These are phyloP conservation scores for Anastatica hierochuntica DNA, from an alignment of 345 rosid genomes.

Conservation along the genomic window DNA sequence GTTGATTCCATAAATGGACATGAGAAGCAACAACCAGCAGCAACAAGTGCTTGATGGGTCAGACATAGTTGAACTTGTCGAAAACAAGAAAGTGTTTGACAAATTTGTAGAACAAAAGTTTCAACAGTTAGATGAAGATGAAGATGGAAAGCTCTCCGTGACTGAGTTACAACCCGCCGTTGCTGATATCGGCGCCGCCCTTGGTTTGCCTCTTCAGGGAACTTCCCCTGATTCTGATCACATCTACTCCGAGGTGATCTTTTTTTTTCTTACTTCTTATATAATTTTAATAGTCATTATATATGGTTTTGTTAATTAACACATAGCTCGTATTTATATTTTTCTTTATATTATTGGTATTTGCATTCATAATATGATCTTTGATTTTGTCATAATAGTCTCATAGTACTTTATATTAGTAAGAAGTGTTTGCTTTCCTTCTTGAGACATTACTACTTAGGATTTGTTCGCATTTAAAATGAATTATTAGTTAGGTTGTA, in stretches of 20 bases:
- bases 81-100: slow-evolving; percentile 62
- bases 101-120: slow-evolving; percentile 80
- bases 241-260: slow-evolving; percentile 87
- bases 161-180: slow-evolving; percentile 87
- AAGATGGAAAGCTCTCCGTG: slow-evolving; percentile 75
- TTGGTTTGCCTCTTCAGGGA: slow-evolving; percentile 82
- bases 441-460: no score
- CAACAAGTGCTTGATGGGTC: slow-evolving; percentile 68
- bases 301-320: neutral
- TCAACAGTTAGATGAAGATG: slow-evolving; percentile 59
- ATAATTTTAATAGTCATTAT: neutral
- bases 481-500: no score
- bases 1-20: slow-evolving; percentile 32
- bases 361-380: neutral
- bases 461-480: no score
- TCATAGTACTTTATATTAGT: neutral
- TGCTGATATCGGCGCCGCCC: slow-evolving; percentile 86
- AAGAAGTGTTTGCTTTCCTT: neutral
- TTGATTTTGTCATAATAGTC: no score
- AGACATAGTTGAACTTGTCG: slow-evolving; percentile 83
- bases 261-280: no score
- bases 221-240: slow-evolving; percentile 74
- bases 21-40: slow-evolving; percentile 10
- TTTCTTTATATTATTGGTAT: neutral
- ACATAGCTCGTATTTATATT: neutral